phyloP scores from a whole-genome alignment of 257 asterid species.

The Capsicum pubescens region DNA sequence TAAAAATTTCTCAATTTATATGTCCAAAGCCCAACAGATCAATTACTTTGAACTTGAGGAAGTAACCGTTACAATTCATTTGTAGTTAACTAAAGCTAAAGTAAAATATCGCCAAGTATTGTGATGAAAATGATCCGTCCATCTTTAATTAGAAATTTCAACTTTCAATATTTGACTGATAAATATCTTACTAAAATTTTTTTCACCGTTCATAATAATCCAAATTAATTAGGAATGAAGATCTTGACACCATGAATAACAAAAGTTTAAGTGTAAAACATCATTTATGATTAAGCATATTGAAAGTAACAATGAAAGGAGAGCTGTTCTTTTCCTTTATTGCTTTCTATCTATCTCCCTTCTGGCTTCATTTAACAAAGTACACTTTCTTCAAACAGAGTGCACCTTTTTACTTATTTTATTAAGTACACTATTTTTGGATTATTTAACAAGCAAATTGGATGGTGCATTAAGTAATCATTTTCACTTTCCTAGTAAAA shows the following conservation, averaged over 20 bases:
- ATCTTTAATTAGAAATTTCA: too few species aligned
- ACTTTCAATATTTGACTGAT: too few species aligned
- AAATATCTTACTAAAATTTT: too few species aligned
- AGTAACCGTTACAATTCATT: too few species aligned
- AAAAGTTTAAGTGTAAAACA: neutral
- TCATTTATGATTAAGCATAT: neutral
- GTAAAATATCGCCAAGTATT: neutral
- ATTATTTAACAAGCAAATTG: slow-evolving; percentile 28
- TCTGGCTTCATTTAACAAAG: neutral
- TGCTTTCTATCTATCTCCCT: neutral
- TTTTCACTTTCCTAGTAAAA: slow-evolving; percentile 18
- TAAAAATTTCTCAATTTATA: neutral
- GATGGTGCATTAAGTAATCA: slow-evolving; percentile 27
- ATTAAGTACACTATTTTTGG: neutral
- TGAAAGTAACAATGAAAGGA: neutral
- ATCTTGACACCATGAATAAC: too few species aligned
- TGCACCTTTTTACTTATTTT: slow-evolving; percentile 7
- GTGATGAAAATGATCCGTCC: neutral
- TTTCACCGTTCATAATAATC: too few species aligned
- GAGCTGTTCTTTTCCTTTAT: neutral
- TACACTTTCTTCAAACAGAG: slow-evolving; percentile 27
- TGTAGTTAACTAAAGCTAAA: too few species aligned
- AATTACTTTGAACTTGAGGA: too few species aligned
- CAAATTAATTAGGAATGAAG: too few species aligned
- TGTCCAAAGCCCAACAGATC: neutral